Evolutionary conservation across 1,284 basidiomycete species (phyloP), one percentile per base, ranked within the genome.

Genomic region (Trichosporon asahii): DNA sequence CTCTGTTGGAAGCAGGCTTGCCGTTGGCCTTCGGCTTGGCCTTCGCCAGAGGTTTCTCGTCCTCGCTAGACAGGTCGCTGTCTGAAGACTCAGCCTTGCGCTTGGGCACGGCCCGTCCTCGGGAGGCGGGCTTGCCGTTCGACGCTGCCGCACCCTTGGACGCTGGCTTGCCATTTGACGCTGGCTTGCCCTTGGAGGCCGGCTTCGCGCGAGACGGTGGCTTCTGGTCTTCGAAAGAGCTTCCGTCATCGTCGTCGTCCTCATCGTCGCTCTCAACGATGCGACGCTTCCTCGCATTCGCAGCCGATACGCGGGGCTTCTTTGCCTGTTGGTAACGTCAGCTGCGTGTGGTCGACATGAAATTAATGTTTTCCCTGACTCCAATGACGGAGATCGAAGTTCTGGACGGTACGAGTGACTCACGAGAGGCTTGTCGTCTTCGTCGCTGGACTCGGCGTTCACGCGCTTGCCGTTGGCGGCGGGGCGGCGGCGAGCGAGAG

Each of bases 211-310:
- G 70, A 85, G 85, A 18, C 82, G 66, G 86, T 12, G 89, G 88
- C 76, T 85, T 85, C 78, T 91, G 89, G 77, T 91, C 89, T 82
- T 91, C 73, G 12, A 76, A 75, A 18, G 69, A 66, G 12, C 67
- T 67, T 64, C 73, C 74, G 8, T 70, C 44, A n/a, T 66, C 63
- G 12, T 70, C 70, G 60, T 70, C 71, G 37, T 74, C 73, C 21
- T 77, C 76, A 33, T 76, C 75, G 55, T 79, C 78, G 68, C 80
- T 80, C 31, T 78, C 76, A 9, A 81, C 78, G 12, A 80, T 75
- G 31, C 78, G 74, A 40, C 77, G 77, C 72, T 80, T 81, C 72
- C 76, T 78, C 40, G 69, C 69, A 0, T 73, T 73, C 18, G 73
- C 70, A 11, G 33, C 33, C n/a, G 69, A 57, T 4, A 71, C 61